These are phyloP conservation scores for Colletotrichum abscissum DNA, from an alignment of 2,329 filamentous ascomycete genomes.

Conservation along the genomic window DNA sequence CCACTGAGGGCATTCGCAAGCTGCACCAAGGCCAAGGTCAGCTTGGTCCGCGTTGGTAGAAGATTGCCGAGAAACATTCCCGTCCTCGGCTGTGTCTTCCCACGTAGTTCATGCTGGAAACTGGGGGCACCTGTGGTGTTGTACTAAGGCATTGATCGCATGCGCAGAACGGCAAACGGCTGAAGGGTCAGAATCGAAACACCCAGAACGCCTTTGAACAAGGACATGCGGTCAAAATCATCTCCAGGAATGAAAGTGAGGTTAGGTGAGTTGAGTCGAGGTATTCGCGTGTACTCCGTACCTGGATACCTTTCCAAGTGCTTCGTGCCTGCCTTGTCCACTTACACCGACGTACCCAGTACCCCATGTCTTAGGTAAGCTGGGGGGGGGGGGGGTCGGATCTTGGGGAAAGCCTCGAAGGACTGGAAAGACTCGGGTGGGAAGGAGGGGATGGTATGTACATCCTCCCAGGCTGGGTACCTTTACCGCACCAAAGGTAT, in stretches of 20 bases:
- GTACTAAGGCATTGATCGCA: background rate
- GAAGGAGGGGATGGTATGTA: background rate
- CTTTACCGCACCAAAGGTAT: background rate
- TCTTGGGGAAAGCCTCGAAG: background rate
- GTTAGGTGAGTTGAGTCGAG: background rate
- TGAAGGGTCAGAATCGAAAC: background rate
- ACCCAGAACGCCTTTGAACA: background rate
- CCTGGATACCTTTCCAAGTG: background rate
- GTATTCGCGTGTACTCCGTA: too few species aligned
- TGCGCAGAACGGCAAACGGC: background rate
- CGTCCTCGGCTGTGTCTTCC: background rate
- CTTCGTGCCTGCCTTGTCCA: background rate
- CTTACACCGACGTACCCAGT: background rate
- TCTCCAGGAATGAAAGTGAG: background rate
- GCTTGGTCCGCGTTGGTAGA: background rate
- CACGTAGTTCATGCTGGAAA: background rate
- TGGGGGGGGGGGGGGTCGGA: background rate
- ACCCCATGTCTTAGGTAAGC: conserved; percentile 3
- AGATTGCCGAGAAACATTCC: background rate
- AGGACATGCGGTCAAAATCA: background rate
- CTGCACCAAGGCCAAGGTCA: background rate
- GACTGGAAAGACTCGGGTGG: background rate
- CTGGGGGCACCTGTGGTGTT: background rate
- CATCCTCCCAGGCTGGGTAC: background rate
- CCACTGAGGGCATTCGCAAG: conserved; percentile 13